Conservation (phyloP, 139 green algal species). For the Ulvella scutata region DNA sequence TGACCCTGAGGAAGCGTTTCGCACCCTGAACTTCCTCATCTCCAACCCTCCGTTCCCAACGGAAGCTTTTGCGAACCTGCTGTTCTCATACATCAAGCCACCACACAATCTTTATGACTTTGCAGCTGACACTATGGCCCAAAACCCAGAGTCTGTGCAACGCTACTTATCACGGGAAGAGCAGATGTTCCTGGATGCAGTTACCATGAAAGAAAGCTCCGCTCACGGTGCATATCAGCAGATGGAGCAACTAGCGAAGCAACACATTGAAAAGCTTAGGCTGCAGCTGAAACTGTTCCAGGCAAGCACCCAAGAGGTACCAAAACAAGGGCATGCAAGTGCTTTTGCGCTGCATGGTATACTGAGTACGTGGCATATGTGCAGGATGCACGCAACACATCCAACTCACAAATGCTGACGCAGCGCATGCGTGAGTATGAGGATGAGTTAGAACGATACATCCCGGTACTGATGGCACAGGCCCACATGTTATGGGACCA, state of each 20-base stretch:
- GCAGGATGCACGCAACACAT: background rate
- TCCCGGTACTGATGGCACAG: constrained; percentile 68
- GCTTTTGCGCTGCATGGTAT: too few species aligned
- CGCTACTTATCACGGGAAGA: constrained; percentile 29
- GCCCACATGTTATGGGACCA: constrained; percentile 67
- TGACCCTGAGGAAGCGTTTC: constrained; percentile 47
- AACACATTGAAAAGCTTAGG: constrained; percentile 56
- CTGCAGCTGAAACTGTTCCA: constrained; percentile 63
- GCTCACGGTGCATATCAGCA: constrained; percentile 39
- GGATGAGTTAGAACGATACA: constrained; percentile 60
- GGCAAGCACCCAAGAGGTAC: constrained; percentile 9
- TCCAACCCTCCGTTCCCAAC: constrained; percentile 48
- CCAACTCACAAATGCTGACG: background rate
- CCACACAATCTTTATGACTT: constrained; percentile 55
- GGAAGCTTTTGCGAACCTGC: constrained; percentile 71
- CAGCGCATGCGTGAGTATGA: constrained; percentile 64
- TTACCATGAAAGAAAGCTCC: constrained; percentile 32
- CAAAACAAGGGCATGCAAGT: too few species aligned
- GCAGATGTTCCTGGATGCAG: constrained; percentile 51
- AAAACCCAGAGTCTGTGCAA: constrained; percentile 37
- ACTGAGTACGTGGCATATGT: too few species aligned
- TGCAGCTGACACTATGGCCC: constrained; percentile 62
- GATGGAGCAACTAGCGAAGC: constrained; percentile 39
- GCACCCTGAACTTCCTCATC: constrained; percentile 80
- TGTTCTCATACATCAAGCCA: constrained; percentile 72